Evolutionary conservation across 2,329 filamentous ascomycete species (phyloP).

Genomic region (Diaporthe sp.): DNA sequence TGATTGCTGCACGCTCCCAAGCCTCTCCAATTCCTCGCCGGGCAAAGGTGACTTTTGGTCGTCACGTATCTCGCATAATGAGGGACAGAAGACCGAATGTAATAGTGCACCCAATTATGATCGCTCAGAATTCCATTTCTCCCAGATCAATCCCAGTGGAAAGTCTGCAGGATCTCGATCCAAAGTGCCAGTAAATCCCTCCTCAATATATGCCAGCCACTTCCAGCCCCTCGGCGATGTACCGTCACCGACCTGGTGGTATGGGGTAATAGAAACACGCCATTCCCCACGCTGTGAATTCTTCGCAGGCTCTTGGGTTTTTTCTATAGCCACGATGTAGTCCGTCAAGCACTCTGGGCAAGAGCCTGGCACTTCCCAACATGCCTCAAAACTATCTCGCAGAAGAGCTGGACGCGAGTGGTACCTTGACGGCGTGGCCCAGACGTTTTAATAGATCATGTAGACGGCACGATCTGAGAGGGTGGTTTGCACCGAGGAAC

Average conservation of each 20-base stretch:
- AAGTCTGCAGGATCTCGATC: not conserved
- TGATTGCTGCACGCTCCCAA: no score
- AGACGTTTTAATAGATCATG: no score
- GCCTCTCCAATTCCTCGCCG: no score
- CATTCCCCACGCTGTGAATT: not conserved
- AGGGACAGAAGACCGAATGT: no score
- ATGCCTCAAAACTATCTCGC: not conserved
- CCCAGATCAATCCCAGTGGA: not conserved
- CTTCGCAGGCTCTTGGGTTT: not conserved
- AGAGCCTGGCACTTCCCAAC: not conserved
- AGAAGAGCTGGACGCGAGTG: not conserved
- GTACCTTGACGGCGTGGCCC: not conserved
- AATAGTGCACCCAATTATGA: not conserved
- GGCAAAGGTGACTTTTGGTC: no score
- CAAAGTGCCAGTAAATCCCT: no score
- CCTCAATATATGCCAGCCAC: not conserved
- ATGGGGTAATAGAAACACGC: not conserved
- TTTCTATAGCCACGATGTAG: not conserved
- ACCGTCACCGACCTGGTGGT: not conserved
- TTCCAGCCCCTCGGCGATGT: not conserved
- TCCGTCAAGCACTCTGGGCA: not conserved
- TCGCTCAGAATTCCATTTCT: not conserved
- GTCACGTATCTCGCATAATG: no score
- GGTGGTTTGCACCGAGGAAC: no score
- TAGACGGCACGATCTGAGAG: no score